Evolutionary conservation across 2,329 filamentous ascomycete genomes (phyloP).

Genomic region (Akanthomyces muscarius): DNA sequence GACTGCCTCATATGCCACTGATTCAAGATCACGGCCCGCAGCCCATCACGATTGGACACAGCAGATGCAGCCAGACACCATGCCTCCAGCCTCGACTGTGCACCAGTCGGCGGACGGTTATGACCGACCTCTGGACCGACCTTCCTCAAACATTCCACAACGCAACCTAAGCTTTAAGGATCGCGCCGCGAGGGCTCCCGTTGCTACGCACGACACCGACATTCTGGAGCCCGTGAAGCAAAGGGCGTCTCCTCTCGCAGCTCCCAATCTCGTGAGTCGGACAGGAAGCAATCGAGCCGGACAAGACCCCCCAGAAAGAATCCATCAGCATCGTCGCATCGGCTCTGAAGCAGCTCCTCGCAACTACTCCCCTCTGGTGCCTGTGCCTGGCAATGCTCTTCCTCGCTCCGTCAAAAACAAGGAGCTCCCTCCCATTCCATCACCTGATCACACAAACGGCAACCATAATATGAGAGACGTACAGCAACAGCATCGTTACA

Average conservation of each 20-base stretch:
- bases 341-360: slow-evolving; percentile 1
- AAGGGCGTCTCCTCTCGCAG: slow-evolving; percentile 1
- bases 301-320: slow-evolving; percentile 47
- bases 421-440: slow-evolving; percentile 27
- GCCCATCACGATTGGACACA: slow-evolving; percentile 8
- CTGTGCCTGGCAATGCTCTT: slow-evolving; percentile 17
- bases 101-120: background rate
- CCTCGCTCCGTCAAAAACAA: slow-evolving; percentile 28
- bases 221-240: slow-evolving; percentile 7
- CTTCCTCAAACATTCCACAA: slow-evolving; percentile 39
- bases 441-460: background rate
- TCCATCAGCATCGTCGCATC: slow-evolving; percentile 14
- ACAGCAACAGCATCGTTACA: background rate
- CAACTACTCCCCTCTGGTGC: background rate
- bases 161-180: slow-evolving; percentile 60
- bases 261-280: slow-evolving; percentile 27
- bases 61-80: background rate
- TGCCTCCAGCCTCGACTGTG: background rate
- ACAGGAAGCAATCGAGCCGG: slow-evolving; percentile 56
- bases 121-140: slow-evolving; percentile 14
- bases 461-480: background rate
- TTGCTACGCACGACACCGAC: background rate
- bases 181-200: slow-evolving; percentile 44
- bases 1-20: background rate
- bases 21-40: background rate